These are phyloP conservation scores for Paradendryphiella salina DNA, from an alignment of 2,329 filamentous ascomycete genomes.

Conservation along the genomic window DNA sequence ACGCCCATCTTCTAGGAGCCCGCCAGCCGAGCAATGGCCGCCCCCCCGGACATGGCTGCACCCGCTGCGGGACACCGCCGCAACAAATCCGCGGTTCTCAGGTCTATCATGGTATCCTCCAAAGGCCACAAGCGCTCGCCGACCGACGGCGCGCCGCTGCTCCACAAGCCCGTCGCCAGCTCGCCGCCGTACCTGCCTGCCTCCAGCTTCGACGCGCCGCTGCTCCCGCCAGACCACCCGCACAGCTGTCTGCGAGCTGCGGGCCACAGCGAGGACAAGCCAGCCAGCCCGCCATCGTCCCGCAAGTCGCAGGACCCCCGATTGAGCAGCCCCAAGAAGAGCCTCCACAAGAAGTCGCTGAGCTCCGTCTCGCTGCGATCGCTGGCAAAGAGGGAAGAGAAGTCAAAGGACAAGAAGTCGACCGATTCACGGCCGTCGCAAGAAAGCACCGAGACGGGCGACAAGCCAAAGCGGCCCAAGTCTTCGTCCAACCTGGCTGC, in stretches of 20 bases:
- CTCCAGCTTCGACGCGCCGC: constrained; percentile 40
- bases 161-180: constrained; percentile 21
- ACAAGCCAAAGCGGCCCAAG: constrained; percentile 70
- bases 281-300: constrained; percentile 41
- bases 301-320: constrained; percentile 47
- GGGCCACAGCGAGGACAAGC: constrained; percentile 42
- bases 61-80: constrained; percentile 41
- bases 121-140: constrained; percentile 55
- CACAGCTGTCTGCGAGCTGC: constrained; percentile 44
- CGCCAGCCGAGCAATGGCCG: constrained; percentile 26
- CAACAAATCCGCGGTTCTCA: constrained; percentile 53
- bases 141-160: constrained; percentile 45
- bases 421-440: constrained; percentile 36
- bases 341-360: constrained; percentile 58
- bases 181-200: constrained; percentile 32
- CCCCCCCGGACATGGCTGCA: constrained; percentile 26
- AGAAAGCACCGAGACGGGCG: constrained; percentile 32
- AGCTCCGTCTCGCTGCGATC: constrained; percentile 59
- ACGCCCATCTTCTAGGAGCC: constrained; percentile 6
- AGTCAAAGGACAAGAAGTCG: constrained; percentile 37
- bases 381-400: constrained; percentile 49
- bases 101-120: constrained; percentile 52
- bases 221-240: constrained; percentile 57
- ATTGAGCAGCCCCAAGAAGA: constrained; percentile 39
- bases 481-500: constrained; percentile 80